Conservation (phyloP, 495 filamentous ascomycete species). For the Hypomontagnella monticulosa region DNA sequence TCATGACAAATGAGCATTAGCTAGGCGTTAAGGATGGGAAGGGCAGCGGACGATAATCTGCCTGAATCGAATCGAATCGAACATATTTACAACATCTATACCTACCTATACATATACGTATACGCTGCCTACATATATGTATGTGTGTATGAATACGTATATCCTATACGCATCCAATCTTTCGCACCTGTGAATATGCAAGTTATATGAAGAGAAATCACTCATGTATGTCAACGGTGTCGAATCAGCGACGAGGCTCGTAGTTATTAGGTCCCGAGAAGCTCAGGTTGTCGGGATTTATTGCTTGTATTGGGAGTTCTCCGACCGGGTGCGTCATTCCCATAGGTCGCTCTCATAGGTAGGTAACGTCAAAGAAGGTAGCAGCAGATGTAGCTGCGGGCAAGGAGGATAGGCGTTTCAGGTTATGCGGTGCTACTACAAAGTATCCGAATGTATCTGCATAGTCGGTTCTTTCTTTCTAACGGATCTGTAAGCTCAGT, state of each 20-base stretch:
- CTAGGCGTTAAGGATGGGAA: constrained; percentile 23
- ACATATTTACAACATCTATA: no score
- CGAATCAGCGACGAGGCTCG: no score
- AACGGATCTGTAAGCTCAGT: constrained; percentile 19
- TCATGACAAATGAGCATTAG: constrained; percentile 25
- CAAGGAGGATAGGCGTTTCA: constrained; percentile 34
- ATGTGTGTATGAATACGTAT: constrained; percentile 12
- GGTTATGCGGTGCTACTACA: constrained; percentile 36
- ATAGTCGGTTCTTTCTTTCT: constrained; percentile 2
- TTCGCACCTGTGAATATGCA: no score
- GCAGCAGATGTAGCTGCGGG: constrained; percentile 11
- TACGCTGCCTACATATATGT: no score
- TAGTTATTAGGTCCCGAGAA: no score
- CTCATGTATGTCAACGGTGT: constrained; percentile 3
- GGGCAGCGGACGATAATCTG: not conserved
- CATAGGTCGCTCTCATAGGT: no score
- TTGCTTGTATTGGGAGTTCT: constrained; percentile 21
- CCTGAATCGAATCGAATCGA: no score
- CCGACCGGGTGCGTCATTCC: constrained; percentile 12
- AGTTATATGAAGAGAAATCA: not conserved
- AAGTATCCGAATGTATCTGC: constrained; percentile 15
- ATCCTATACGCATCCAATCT: not conserved
- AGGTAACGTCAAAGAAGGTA: not conserved
- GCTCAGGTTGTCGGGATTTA: constrained; percentile 17
- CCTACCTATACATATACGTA: not conserved